A percentile compares a stretch with the other conserved stretches of the same genome.
Conservation (phyloP, 2,329 filamentous ascomycete genomes). For the Ilyonectria sp. region DNA sequence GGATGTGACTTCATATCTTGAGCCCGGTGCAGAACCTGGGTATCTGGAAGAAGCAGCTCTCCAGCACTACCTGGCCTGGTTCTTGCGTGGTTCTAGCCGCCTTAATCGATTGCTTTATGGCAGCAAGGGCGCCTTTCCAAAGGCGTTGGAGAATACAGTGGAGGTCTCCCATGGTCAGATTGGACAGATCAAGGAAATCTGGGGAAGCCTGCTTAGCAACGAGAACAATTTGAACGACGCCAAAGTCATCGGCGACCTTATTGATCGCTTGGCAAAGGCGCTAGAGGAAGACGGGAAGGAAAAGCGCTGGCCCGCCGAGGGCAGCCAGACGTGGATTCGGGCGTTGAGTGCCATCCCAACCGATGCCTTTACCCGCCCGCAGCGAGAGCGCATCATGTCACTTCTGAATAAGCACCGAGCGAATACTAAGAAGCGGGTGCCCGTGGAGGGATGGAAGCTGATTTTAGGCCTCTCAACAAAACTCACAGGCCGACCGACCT, state of each 20-base stretch:
- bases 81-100: slow-evolving; percentile 51
- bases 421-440: slow-evolving; percentile 45
- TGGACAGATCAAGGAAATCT: slow-evolving; percentile 43
- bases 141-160: slow-evolving; percentile 45
- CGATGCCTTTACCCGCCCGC: slow-evolving; percentile 58
- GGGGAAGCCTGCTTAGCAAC: slow-evolving; percentile 53
- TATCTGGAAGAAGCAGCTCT: slow-evolving; percentile 47
- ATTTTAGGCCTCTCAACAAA: slow-evolving; percentile 64
- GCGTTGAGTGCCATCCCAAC: slow-evolving; percentile 54
- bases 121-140: slow-evolving; percentile 44
- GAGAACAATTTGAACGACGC: slow-evolving; percentile 56
- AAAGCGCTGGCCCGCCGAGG: slow-evolving; percentile 51
- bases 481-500: slow-evolving; percentile 66
- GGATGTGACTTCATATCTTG: slow-evolving; percentile 36
- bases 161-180: slow-evolving; percentile 35
- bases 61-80: slow-evolving; percentile 55
- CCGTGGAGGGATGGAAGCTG: slow-evolving; percentile 53
- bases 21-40: slow-evolving; percentile 35
- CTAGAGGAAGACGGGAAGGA: slow-evolving; percentile 50
- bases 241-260: slow-evolving; percentile 51
- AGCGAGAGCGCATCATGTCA: slow-evolving; percentile 61
- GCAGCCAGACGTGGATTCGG: slow-evolving; percentile 50
- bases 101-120: slow-evolving; percentile 49
- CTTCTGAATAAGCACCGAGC: slow-evolving; percentile 49
- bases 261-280: slow-evolving; percentile 51